phyloP scores from a whole-genome alignment of 176 grass and related monocot genomes.

The Musa troglodytarum region DNA sequence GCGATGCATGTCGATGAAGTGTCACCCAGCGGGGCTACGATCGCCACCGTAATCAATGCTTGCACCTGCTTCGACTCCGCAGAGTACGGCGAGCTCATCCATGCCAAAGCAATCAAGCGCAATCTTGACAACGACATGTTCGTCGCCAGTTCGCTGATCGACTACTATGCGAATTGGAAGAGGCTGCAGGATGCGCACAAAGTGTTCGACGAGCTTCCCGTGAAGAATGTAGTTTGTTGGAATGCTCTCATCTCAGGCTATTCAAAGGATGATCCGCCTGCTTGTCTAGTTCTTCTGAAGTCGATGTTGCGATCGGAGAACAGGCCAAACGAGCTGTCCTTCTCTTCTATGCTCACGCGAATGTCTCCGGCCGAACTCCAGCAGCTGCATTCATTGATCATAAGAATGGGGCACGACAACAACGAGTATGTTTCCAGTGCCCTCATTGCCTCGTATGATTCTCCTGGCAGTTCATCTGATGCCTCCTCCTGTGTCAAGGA shows the following conservation, averaged over 20 bases:
- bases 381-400: constrained; percentile 59
- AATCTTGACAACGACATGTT: constrained; percentile 35
- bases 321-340: constrained; percentile 48
- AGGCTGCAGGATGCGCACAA: constrained; percentile 29
- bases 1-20: constrained; percentile 31
- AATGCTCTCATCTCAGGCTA: constrained; percentile 51
- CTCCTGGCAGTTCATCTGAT: constrained; percentile 34
- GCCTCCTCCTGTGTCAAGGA: constrained; percentile 31
- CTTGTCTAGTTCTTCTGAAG: constrained; percentile 30
- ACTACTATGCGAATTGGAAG: constrained; percentile 39
- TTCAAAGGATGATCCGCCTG: constrained; percentile 23
- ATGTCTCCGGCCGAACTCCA: constrained; percentile 30
- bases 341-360: constrained; percentile 55
- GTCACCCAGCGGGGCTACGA: constrained; percentile 39
- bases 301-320: constrained; percentile 38
- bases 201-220: constrained; percentile 29
- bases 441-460: constrained; percentile 62
- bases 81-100: constrained; percentile 39
- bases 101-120: constrained; percentile 54
- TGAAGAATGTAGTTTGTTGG: constrained; percentile 41
- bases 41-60: constrained; percentile 33
- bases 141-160: constrained; percentile 42
- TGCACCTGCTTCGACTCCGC: constrained; percentile 26
- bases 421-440: constrained; percentile 55
- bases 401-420: constrained; percentile 44